These are phyloP conservation scores for Tulasnella sp. DNA, from an alignment of 768 basidiomycete genomes.

Conservation along the genomic window DNA sequence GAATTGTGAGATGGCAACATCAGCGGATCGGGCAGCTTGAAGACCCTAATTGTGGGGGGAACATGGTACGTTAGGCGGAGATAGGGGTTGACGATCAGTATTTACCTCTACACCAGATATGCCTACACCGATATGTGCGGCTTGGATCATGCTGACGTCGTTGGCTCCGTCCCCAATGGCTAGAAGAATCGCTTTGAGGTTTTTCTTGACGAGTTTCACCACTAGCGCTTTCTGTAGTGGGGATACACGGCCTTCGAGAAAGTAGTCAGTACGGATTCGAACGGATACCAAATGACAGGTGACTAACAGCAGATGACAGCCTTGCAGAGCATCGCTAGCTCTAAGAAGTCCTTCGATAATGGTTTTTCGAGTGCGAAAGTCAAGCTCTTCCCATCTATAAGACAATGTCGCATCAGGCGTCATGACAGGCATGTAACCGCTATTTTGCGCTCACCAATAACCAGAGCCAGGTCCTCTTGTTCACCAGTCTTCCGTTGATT, in stretches of 20 bases:
- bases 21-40: conserved; percentile 95
- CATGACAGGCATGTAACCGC: background rate
- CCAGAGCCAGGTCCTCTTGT: conserved; percentile 84
- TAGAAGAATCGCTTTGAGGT: conserved; percentile 82
- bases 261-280: no score
- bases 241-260: conserved; percentile 73
- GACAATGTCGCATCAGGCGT: background rate
- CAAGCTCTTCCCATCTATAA: conserved; percentile 85
- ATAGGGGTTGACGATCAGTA: no score
- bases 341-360: conserved; percentile 78
- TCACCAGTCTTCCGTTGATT: conserved; percentile 87
- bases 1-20: conserved; percentile 97
- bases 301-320: conserved; percentile 92
- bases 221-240: conserved; percentile 96
- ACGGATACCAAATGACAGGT: background rate
- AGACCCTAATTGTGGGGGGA: no score
- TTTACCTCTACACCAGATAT: conserved; percentile 91
- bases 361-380: conserved; percentile 90
- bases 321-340: conserved; percentile 95
- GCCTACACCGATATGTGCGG: conserved; percentile 93
- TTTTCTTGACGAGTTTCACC: conserved; percentile 98
- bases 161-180: conserved; percentile 98
- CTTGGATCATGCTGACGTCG: conserved; percentile 99
- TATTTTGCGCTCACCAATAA: conserved; percentile 81
- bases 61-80: no score